Evolutionary conservation across 2,329 filamentous ascomycete species (phyloP), one percentile per base, ranked within the genome.

Genomic region (Knufia petricola): DNA sequence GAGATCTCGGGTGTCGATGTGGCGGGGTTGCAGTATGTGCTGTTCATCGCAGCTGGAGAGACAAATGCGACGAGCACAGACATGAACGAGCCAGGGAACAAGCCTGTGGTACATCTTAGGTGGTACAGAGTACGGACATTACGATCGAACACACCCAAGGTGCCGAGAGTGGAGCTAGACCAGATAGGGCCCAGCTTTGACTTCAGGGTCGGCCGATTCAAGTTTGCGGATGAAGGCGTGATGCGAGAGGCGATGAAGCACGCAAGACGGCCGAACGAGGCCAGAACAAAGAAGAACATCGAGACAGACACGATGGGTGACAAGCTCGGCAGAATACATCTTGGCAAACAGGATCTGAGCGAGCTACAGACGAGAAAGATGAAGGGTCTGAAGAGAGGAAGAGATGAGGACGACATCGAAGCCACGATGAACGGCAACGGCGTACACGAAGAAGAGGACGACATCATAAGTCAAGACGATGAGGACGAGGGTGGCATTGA

Each of bases 321-420:
- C 69, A 96, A 96, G 82, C 76, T 96, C 55, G 92, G 90, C 55
- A 82, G 88, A 59, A 85, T 98, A 55, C 92, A 98, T 66, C 69
- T 94, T 52, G 87, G 85, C 62, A 87, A 84, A 72, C 88, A 95
- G 69, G 88, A 98, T 69, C 76, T 98, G 51, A 76, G 74, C 63
- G 78, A 84, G 60, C 68, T 98, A 67, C 92, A 98, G 74, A 94
- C 89, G 46, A 82, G 92, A 63, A 98, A 98, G 80, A 96, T 98
- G 89, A 98, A 98, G 81, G 92, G 89, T 58, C 69, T 98, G 58
- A 98, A 96, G 79, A 77, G 92, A 57, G 81, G 77, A 55, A 79
- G 87, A 48, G 81, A 81, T 54, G 78, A 76, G 45, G 73, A 70
- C 3, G 71, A 60, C 13, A 70, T 75, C 34, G 64, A 64, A 46